Evolutionary conservation across 495 filamentous ascomycete genomes (phyloP).

Genomic region (Penicillium samsonianum): DNA sequence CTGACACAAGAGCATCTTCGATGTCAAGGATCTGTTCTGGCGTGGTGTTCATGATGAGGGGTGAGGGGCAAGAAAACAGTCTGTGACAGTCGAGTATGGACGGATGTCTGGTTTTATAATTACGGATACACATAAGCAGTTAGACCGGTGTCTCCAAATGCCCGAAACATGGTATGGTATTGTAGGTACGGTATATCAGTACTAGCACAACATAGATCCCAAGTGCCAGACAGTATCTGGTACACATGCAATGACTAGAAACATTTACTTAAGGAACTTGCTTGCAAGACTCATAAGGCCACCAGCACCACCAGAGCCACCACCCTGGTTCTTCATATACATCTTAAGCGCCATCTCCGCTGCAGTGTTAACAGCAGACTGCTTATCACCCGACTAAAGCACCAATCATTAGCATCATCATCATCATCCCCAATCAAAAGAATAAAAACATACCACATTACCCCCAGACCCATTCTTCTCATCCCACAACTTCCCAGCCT

Average conservation of each 20-base stretch:
- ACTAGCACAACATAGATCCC: neutral
- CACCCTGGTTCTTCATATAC: conserved; percentile 59
- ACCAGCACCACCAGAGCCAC: conserved; percentile 46
- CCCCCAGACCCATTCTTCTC: conserved; percentile 48
- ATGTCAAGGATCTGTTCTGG: conserved; percentile 3
- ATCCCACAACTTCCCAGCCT: conserved; percentile 68
- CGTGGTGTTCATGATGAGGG: conserved; percentile 9
- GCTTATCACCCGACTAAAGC: conserved; percentile 53
- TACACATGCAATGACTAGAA: neutral
- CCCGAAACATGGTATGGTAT: neutral
- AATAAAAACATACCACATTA: conserved; percentile 46
- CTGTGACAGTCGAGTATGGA: neutral
- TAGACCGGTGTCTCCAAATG: neutral
- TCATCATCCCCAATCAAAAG: neutral
- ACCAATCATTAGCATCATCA: conserved; percentile 25
- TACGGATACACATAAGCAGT: neutral
- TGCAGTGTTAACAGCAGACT: conserved; percentile 59
- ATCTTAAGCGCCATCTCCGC: conserved; percentile 70
- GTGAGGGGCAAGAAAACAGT: neutral
- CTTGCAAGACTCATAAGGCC: conserved; percentile 60
- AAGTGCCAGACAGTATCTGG: too few relatives aligned
- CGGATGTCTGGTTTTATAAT: neutral
- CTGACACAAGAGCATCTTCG: conserved; percentile 3
- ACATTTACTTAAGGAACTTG: conserved; percentile 49
- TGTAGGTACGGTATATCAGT: neutral